Evolutionary conservation across 164 flowering plant genomes (phyloP), one percentile per base, ranked within the genome.

Genomic region (Warburgia ugandensis): DNA sequence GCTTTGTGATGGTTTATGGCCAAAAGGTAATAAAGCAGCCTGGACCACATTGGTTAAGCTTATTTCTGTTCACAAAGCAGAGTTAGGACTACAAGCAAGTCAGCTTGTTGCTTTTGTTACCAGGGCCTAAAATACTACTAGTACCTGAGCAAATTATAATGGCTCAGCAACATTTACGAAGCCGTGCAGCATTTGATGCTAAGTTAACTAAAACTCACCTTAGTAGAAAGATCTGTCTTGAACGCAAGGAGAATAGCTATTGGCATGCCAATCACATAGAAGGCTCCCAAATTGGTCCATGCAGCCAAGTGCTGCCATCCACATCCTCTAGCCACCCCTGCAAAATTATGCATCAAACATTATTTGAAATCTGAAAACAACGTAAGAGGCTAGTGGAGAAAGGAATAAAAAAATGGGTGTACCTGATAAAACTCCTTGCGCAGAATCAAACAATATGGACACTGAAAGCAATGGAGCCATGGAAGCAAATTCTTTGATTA

Each of bases 251-350:
- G 39, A 30, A 54, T 28, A 0, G 94, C 79, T 8, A 80, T 62
- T 0, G 95, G 83, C 75, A 77, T 67, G 54, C 96, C 98, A 21
- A 91, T 62, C 6, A 61, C 19, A 59, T 85, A 91, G 54, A 83
- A 91, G 9, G 86, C 70, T 22, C 59, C 83, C 54, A 91, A 68
- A 62, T 91, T 91, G 19, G 75, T 75, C 64, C 60, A 77, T 51
- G 77, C 76, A 1, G 76, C 95, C 63, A 81, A 54, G 35, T 81
- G 86, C 70, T 91, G 98, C 96, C 88, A 87, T 4, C 95, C 98
- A 57, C 98, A 87, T 50, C 98, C 98, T 59, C 98, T 75, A 4
- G 88, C 66, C 55, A 80, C 96, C 26, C 96, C 98, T 91, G 37
- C 48, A 35, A 28, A 2, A 9, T 17, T 17, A 16, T 11, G n/a